Base-by-base conservation (phyloP, 176 grass and related monocot species). In the Thalia dealbata region DNA sequence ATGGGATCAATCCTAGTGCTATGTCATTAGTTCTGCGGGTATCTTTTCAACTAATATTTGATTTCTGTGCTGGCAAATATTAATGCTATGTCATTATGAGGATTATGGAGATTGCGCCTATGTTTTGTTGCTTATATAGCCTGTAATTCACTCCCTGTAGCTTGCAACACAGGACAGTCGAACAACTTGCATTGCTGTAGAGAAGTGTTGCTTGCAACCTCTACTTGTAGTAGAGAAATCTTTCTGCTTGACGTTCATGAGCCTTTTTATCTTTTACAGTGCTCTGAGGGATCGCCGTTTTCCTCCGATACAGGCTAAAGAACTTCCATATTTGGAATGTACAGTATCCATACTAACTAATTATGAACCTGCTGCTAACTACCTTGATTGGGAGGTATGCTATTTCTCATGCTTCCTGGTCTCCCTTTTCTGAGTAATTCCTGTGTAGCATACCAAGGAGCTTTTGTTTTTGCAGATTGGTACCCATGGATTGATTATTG, bases 381-480 rank as follows among this genome's bases (percentile, higher is more conserved):
- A 99, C 77, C 90, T 99, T 50, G 95, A 99, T 75, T 99, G 95
- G 95, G 95, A 95, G 95, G 95, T 99, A 52, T 45, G 80, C 19
- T 68, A 44, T 44, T 69, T 60, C 28, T 10, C 52, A 38, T 44
- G 32, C 26, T 50, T 54, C 71, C 58, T 41, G 5, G 38, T 22
- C 46, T 56, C 65, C 13, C 54, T 22, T n/a, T 9, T 32, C 21
- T 29, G 21, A 58, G 12, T 62, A 60, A 64, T 83, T 75, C 3
- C 74, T 73, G 70, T n/a, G 24, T 51, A 22, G 26, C 71, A 43
- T 81, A 38, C n/a, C 30, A 32, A 29, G 62, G 28, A 55, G 2
- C 56, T 11, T 12, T 77, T 22, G 35, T 32, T 66, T 18, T 38
- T 77, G 73, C 78, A 99, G 95, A 82, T 95, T 76, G 95, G 90